Evolutionary conservation across 495 filamentous ascomycete species (phyloP), one percentile per base, ranked within the genome.

Genomic region (Chaetomium tenue): DNA sequence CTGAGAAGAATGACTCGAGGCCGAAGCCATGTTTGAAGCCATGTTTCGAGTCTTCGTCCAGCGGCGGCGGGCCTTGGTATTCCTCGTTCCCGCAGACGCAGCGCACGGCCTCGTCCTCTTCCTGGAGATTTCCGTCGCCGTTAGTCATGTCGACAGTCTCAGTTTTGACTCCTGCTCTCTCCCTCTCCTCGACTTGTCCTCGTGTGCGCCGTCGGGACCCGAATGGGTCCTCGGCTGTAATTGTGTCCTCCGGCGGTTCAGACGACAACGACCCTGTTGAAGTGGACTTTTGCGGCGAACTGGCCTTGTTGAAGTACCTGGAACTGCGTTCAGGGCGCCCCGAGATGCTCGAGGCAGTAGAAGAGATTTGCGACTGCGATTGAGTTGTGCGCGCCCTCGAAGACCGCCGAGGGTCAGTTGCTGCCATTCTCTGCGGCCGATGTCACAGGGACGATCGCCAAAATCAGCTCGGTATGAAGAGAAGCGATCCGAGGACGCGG

Each of bases 41-140:
- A 20, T 75, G 68, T 68, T 82, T 85, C 67, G 81, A 77, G 66
- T 84, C 82, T 66, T 88, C 86, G 72, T 88, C 83, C 66, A 85
- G 81, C 63, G 82, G 84, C 40, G 92, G 92, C 59, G 91, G 86
- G 54, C 95, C 95, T 52, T 94, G 94, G 76, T 98, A 98, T 20
- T 99, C 94, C 71, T 91, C 91, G 70, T 90, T 86, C 58, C 91
- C 92, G 76, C 94, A 99, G 61, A 99, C 87, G 78, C 94, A 99
- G 60, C 94, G 86, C 68, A 96, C 96, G 53, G 93, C 84, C 75
- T 95, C 91, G 71, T 98, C 93, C 70, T 97, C 93, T 58, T 96
- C 93, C 56, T 87, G 86, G 22, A 85, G 79, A 37, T 92, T 91
- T 42, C 83, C 85, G 61, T 77, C 76, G 46, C 77, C 79, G 65